These are phyloP conservation scores for Aspergillus sp. DNA, from an alignment of 2,329 filamentous ascomycete species.

Conservation along the genomic window DNA sequence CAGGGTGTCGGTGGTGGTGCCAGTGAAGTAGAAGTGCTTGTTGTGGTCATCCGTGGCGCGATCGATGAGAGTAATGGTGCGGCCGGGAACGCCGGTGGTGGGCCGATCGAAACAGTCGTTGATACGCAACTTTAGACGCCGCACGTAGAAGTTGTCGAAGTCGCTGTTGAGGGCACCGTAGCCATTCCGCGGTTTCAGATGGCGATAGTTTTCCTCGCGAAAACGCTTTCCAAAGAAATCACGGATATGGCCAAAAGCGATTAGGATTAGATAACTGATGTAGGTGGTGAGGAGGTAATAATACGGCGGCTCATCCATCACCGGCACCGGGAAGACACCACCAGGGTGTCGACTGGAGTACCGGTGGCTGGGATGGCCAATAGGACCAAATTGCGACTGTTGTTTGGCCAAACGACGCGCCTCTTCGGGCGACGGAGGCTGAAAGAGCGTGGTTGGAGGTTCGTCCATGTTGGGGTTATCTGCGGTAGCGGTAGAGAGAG, in stretches of 20 bases:
- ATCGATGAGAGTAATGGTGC: slow-evolving; percentile 87
- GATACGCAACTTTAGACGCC: slow-evolving; percentile 84
- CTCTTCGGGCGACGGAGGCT: slow-evolving; percentile 79
- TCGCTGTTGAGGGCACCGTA: slow-evolving; percentile 95
- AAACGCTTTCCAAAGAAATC: slow-evolving; percentile 98
- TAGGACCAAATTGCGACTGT: slow-evolving; percentile 85
- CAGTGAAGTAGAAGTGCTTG: slow-evolving; percentile 76
- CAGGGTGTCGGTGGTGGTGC: slow-evolving; percentile 84
- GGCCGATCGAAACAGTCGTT: slow-evolving; percentile 95
- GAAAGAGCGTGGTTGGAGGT: slow-evolving; percentile 71
- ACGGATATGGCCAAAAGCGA: slow-evolving; percentile 87
- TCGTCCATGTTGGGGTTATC: slow-evolving; percentile 68
- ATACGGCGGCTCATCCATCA: slow-evolving; percentile 93
- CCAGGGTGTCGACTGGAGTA: slow-evolving; percentile 86
- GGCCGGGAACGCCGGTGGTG: slow-evolving; percentile 84
- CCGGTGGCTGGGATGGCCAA: slow-evolving; percentile 70
- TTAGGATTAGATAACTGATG: slow-evolving; percentile 93
- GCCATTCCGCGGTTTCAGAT: slow-evolving; percentile 73
- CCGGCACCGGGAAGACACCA: slow-evolving; percentile 66
- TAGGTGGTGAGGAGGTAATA: slow-evolving; percentile 97
- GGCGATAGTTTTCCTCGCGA: slow-evolving; percentile 74
- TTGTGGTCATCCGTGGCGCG: slow-evolving; percentile 89
- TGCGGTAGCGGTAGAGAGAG: slow-evolving; percentile 74
- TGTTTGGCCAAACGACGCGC: slow-evolving; percentile 63
- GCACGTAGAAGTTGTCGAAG: slow-evolving; percentile 97